Percentiles rank a stretch among this genome's conserved stretches.
Evolutionary conservation across 352 stramenopile species (phyloP).

Genomic region (Pythium apleroticum): DNA sequence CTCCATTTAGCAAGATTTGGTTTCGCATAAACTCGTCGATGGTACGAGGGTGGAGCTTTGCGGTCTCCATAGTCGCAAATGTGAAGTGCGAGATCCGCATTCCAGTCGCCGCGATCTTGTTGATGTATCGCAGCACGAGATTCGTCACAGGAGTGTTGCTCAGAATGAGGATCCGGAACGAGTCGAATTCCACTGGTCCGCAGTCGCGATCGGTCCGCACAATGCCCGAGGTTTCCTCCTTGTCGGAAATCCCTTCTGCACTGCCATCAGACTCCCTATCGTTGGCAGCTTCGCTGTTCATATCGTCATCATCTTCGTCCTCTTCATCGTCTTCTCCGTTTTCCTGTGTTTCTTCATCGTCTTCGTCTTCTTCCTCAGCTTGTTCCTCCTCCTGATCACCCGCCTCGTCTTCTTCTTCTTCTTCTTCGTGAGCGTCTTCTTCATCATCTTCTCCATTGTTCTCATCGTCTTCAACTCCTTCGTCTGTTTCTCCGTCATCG

Average conservation of each 20-base stretch:
- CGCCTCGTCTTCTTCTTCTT: background rate
- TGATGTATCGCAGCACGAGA: conserved; percentile 14
- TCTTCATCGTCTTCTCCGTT: too few relatives aligned
- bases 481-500: background rate
- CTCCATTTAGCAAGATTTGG: conserved; percentile 10
- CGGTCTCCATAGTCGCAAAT: conserved; percentile 4
- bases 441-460: background rate
- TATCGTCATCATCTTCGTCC: too few relatives aligned
- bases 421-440: background rate
- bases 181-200: conserved; percentile 11
- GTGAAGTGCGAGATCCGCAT: conserved; percentile 14
- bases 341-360: background rate
- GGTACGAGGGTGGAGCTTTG: conserved; percentile 12
- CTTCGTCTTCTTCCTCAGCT: background rate
- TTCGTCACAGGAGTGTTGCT: conserved; percentile 12
- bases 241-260: too few relatives aligned
- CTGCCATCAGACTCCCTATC: too few relatives aligned
- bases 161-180: conserved; percentile 12
- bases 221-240: background rate
- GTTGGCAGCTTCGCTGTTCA: too few relatives aligned
- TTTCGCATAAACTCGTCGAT: conserved; percentile 19
- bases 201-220: background rate
- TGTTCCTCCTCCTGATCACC: background rate
- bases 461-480: background rate
- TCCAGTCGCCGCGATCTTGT: conserved; percentile 12